Evolutionary conservation across 2,329 filamentous ascomycete genomes (phyloP).

Genomic region (Aspergillus sp.): DNA sequence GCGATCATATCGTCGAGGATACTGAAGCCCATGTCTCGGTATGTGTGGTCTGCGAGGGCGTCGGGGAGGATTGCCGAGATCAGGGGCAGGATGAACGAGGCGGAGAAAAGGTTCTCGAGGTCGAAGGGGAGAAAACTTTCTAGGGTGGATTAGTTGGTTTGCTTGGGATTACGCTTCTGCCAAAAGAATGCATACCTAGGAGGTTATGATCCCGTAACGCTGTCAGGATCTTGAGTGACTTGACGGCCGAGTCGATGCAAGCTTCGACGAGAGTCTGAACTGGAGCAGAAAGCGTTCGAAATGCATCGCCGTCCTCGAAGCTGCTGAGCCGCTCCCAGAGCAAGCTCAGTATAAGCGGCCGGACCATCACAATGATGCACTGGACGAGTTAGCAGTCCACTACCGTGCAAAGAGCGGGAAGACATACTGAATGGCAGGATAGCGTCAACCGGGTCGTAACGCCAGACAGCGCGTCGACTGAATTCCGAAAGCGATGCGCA

Average conservation of each 20-base stretch:
- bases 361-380: slow-evolving; percentile 19
- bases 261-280: slow-evolving; percentile 14
- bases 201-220: slow-evolving; percentile 16
- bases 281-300: slow-evolving; percentile 11
- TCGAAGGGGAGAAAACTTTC: slow-evolving; percentile 29
- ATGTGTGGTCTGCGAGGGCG: slow-evolving; percentile 34
- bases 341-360: slow-evolving; percentile 13
- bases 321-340: slow-evolving; percentile 12
- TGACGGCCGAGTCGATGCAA: slow-evolving; percentile 14
- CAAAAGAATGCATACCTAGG: slow-evolving; percentile 7
- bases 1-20: slow-evolving; percentile 12
- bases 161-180: too few relatives aligned
- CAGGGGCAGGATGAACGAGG: slow-evolving; percentile 29
- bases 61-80: slow-evolving; percentile 31
- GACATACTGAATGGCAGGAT: slow-evolving; percentile 24
- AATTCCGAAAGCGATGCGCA: slow-evolving; percentile 24
- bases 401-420: neutral
- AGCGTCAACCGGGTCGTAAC: slow-evolving; percentile 25
- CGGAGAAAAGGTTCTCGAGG: slow-evolving; percentile 15
- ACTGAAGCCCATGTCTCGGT: slow-evolving; percentile 24
- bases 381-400: slow-evolving; percentile 3
- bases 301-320: slow-evolving; percentile 9
- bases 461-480: slow-evolving; percentile 27
- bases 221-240: slow-evolving; percentile 13
- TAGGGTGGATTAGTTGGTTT: slow-evolving; percentile 4